Evolutionary conservation across 495 filamentous ascomycete species (phyloP).

Genomic region (Talaromyces nanjingensis): DNA sequence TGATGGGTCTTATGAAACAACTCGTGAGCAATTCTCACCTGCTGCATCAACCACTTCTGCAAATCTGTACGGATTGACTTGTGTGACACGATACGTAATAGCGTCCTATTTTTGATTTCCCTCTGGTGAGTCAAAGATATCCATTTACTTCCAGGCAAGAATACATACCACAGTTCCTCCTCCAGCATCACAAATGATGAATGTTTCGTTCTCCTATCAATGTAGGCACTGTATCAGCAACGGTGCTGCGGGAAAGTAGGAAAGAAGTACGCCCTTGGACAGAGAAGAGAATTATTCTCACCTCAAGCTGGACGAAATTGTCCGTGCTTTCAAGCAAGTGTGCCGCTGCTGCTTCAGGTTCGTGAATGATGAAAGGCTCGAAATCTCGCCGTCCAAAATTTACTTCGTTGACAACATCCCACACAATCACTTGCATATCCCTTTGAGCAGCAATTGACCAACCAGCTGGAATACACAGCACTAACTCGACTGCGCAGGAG

Average conservation of each 20-base stretch:
- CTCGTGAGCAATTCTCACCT: too few species aligned
- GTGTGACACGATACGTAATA: background rate
- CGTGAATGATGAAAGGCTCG: slow-evolving; percentile 45
- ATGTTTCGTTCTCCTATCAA: slow-evolving; percentile 29
- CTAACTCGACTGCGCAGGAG: slow-evolving; percentile 22
- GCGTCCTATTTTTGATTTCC: background rate
- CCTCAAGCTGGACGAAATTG: too few species aligned
- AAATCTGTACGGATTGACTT: background rate
- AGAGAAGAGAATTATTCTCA: too few species aligned
- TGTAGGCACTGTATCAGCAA: background rate
- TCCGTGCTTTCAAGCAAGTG: slow-evolving; percentile 23
- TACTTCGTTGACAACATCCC: slow-evolving; percentile 29
- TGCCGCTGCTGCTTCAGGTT: slow-evolving; percentile 56
- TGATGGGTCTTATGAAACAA: too few species aligned
- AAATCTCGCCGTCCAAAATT: slow-evolving; percentile 32
- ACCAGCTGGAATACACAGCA: slow-evolving; percentile 48
- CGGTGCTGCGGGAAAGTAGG: too few species aligned
- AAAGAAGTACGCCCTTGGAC: too few species aligned
- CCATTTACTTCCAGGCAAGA: too few species aligned
- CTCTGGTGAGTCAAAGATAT: background rate
- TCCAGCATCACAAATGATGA: slow-evolving; percentile 52
- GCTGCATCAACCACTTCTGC: background rate
- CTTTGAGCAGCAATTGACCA: slow-evolving; percentile 48
- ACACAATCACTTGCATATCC: slow-evolving; percentile 22
- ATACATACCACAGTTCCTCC: slow-evolving; percentile 50